Evolutionary conservation across 1,139 yeast species (phyloP), one percentile per base, ranked within the genome.

Genomic region (Petasospora fabianii): DNA sequence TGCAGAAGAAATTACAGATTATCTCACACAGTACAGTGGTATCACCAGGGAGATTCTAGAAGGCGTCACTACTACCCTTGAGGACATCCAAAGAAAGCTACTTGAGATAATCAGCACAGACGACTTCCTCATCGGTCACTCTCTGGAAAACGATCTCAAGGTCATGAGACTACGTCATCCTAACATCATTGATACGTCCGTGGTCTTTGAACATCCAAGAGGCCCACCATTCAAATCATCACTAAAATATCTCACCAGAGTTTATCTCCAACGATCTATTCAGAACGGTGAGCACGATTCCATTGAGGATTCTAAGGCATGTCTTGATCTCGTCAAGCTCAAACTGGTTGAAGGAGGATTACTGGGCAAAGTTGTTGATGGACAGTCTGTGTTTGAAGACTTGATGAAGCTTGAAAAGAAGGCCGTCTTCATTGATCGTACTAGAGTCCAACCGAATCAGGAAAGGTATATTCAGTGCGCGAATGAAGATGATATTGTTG

Each of bases 161-260:
- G 85, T 80, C 1, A 54, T 84, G 56, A 71, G 68, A 44, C 51
- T 83, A 6, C 69, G 75, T 40, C 94, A 84, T 53, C 76, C 80
- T 1, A 67, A 61, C n/a, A 66, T 86, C 17, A 73, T 92, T 4
- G 94, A 84, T 53, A 77, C 94, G 0, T 67, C 88, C 0, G 42
- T 78, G 3, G 66, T 77, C 16, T 84, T 68, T 56, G 85, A 87
- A 38, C 96, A 87, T 56, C 73, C 77, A 10, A 70, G 83, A 22
- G 97, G 97, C 0, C 81, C 81, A 0, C 94, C 95, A 0, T 73
- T 73, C 49, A 84, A 80, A 54, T 94, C 96, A 1, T 75, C 95
- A 0, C 68, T 92, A 47, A 78, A 73, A 55, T 80, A 81, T 70
- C 65, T 92, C 15, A 70, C 90, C 2, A 63, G 68, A 10, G 73